A percentile compares a stretch with the other conserved stretches of the same genome.
Evolutionary conservation across 1,139 yeast species (phyloP).

Genomic region (Kazachstania sp.): DNA sequence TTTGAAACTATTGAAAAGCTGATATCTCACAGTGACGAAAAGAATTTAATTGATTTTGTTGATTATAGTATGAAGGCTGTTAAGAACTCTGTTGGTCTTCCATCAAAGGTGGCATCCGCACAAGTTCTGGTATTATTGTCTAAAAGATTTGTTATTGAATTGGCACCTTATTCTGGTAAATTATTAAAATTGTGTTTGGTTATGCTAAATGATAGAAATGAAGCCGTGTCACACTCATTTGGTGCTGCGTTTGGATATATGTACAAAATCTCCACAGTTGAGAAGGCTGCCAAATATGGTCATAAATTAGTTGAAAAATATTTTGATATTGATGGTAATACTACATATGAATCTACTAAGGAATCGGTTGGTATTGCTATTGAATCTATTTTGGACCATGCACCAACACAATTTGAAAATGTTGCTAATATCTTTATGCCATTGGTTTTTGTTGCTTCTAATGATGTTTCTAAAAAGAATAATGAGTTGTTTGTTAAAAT

Average conservation of each 20-base stretch:
- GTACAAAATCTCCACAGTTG: conserved; percentile 54
- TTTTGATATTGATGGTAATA: conserved; percentile 46
- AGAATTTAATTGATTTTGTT: conserved; percentile 45
- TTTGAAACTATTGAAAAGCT: conserved; percentile 79
- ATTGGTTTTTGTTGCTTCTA: conserved; percentile 66
- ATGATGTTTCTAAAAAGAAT: conserved; percentile 48
- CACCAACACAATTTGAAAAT: conserved; percentile 59
- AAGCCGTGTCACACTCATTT: conserved; percentile 63
- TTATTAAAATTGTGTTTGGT: conserved; percentile 48
- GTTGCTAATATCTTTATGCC: conserved; percentile 67
- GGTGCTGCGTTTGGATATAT: conserved; percentile 78
- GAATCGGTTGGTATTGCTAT: conserved; percentile 54
- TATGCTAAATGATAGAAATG: conserved; percentile 64
- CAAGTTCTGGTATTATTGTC: conserved; percentile 60
- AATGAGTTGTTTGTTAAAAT: conserved; percentile 47
- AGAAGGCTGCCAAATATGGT: conserved; percentile 48
- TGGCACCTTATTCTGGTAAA: conserved; percentile 54
- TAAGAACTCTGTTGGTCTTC: conserved; percentile 73
- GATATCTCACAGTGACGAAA: conserved; percentile 49
- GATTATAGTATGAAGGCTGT: conserved; percentile 39
- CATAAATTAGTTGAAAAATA: conserved; percentile 45
- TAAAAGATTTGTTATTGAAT: conserved; percentile 45
- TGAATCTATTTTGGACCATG: conserved; percentile 59
- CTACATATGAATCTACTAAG: conserved; percentile 33
- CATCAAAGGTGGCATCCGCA: conserved; percentile 87